These are phyloP conservation scores for Polytolypa hystricis DNA, from an alignment of 2,329 filamentous ascomycete species.

Conservation along the genomic window DNA sequence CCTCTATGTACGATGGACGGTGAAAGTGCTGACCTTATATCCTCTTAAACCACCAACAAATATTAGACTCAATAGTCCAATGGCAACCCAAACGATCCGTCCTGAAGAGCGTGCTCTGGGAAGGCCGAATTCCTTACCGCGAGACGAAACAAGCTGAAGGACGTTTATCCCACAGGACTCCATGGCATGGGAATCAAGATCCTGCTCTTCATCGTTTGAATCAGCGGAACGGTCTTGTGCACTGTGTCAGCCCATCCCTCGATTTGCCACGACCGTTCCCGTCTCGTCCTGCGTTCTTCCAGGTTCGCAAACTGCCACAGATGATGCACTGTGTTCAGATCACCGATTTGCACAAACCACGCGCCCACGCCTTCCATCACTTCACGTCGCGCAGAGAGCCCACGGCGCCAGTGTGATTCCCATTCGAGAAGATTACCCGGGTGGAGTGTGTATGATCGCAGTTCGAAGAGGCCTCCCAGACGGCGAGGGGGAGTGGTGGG, in stretches of 20 bases:
- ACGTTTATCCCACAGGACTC: constrained; percentile 83
- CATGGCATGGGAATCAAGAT: constrained; percentile 92
- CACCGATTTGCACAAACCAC: constrained; percentile 98
- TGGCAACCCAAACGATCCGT: no score
- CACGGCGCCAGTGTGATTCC: constrained; percentile 96
- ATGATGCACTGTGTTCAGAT: constrained; percentile 94
- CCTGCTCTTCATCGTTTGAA: constrained; percentile 90
- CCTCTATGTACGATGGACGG: no score
- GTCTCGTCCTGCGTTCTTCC: constrained; percentile 78
- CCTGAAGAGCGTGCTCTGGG: no score
- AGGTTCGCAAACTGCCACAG: constrained; percentile 97
- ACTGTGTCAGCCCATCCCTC: constrained; percentile 96
- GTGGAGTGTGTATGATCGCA: constrained; percentile 91
- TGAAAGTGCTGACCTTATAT: no score
- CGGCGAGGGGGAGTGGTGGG: constrained; percentile 83
- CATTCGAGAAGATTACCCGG: constrained; percentile 94
- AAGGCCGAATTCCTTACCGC: no score
- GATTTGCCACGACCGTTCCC: constrained; percentile 90
- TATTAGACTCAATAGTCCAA: no score
- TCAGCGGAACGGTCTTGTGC: constrained; percentile 95
- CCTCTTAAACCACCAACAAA: no score
- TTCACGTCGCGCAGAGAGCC: constrained; percentile 78
- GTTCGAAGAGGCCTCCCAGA: constrained; percentile 86
- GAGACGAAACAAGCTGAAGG: no score
- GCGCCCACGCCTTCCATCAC: constrained; percentile 98